Evolutionary conservation across 2,329 filamentous ascomycete species (phyloP).

Genomic region (Coniochaeta hoffmannii): DNA sequence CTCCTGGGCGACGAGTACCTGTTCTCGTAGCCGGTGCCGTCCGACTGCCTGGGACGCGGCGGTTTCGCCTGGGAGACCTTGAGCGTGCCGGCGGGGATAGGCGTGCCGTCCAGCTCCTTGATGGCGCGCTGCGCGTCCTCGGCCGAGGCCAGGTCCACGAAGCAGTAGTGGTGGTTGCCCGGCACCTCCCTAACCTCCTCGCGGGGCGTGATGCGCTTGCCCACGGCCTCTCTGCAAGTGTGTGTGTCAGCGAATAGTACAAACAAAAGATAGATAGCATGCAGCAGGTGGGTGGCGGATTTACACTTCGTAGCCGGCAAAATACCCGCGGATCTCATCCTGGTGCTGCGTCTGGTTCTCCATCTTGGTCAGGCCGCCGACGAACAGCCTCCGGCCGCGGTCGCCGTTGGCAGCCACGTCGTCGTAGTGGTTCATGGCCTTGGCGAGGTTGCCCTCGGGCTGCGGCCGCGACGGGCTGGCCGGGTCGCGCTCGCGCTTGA

Average conservation of each 20-base stretch:
- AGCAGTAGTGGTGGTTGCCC: conserved; percentile 56
- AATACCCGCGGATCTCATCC: conserved; percentile 36
- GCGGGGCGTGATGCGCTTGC: conserved; percentile 51
- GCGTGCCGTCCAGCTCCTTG: conserved; percentile 28
- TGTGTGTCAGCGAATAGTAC: conserved; percentile 4
- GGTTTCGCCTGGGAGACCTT: conserved; percentile 8
- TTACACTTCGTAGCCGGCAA: conserved; percentile 37
- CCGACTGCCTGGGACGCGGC: background rate
- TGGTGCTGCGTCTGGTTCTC: conserved; percentile 38
- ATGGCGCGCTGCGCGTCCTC: conserved; percentile 48
- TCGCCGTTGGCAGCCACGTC: conserved; percentile 19
- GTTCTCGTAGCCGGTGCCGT: background rate
- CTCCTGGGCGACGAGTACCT: background rate
- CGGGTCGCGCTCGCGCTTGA: conserved; percentile 18
- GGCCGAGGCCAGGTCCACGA: conserved; percentile 52
- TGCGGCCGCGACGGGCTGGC: conserved; percentile 1
- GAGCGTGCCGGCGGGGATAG: conserved; percentile 10
- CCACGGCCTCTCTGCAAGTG: conserved; percentile 25
- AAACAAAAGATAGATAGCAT: background rate
- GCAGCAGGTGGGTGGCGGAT: conserved; percentile 8
- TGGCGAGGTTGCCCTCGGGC: conserved; percentile 16
- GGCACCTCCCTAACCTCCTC: conserved; percentile 42
- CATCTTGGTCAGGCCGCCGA: conserved; percentile 44
- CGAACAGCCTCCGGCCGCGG: conserved; percentile 35
- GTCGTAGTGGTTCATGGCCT: conserved; percentile 23